Conservation (phyloP, 108 stramenopile genomes). For the Conticribra guillardii region DNA sequence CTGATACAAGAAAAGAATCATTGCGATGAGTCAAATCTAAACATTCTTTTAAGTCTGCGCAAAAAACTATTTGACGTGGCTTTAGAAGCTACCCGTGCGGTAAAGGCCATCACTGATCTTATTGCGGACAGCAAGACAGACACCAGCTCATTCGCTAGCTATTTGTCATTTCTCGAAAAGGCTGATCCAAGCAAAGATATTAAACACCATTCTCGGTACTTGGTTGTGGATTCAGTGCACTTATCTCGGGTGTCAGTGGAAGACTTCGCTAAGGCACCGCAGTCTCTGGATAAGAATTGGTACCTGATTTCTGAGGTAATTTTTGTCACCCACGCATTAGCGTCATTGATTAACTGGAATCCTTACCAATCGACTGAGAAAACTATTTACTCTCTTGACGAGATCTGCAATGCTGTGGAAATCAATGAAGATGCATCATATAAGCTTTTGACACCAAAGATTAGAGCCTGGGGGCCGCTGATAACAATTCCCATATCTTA, state of each 20-base stretch:
- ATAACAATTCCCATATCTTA: no score
- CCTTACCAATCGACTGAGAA: neutral
- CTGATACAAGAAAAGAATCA: constrained; percentile 5
- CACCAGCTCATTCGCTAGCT: no score
- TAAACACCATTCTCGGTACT: neutral
- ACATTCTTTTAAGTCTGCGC: neutral
- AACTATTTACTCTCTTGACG: neutral
- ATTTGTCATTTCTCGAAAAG: neutral
- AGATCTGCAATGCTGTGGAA: neutral
- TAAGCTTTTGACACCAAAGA: neutral
- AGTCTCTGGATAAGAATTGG: constrained; percentile 17
- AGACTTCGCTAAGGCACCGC: neutral
- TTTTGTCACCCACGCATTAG: constrained; percentile 19
- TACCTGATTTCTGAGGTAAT: constrained; percentile 23
- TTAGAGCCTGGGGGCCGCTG: neutral
- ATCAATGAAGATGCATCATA: neutral
- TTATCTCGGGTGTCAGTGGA: constrained; percentile 6
- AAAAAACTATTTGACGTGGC: neutral
- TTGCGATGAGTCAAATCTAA: neutral
- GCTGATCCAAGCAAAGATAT: neutral
- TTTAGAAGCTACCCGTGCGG: no score
- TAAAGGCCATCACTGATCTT: no score
- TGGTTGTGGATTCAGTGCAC: constrained; percentile 13
- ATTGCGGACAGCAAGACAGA: no score
- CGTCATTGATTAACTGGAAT: constrained; percentile 27